Evolutionary conservation across 768 basidiomycete species (phyloP).

Genomic region (Leccinum fibrillosum): DNA sequence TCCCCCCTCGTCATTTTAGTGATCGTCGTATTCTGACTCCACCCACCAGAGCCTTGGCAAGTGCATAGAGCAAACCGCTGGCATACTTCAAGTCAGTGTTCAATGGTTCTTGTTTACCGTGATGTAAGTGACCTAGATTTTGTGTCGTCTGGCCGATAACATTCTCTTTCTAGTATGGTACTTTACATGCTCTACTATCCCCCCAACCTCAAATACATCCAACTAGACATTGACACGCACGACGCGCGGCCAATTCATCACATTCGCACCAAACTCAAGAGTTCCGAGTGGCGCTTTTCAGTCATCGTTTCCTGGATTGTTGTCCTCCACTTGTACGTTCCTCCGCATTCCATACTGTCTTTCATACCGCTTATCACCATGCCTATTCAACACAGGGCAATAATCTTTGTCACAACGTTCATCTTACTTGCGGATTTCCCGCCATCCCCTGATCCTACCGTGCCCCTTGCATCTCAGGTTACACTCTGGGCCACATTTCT

Average conservation of each 20-base stretch:
- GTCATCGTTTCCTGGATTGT: constrained; percentile 72
- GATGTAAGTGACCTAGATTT: constrained; percentile 54
- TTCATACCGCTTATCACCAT: not conserved
- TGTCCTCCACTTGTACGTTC: constrained; percentile 66
- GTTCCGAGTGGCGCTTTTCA: constrained; percentile 75
- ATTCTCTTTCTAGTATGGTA: constrained; percentile 54
- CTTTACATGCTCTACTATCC: constrained; percentile 95
- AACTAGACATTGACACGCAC: constrained; percentile 40
- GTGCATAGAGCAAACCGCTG: constrained; percentile 79
- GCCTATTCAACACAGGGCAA: constrained; percentile 9
- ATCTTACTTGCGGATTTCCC: constrained; percentile 51
- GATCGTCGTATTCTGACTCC: not conserved
- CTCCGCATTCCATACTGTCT: not conserved
- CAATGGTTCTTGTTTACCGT: constrained; percentile 85
- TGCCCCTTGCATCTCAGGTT: constrained; percentile 37
- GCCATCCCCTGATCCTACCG: constrained; percentile 33
- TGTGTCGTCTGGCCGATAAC: not conserved
- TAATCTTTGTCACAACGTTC: constrained; percentile 59
- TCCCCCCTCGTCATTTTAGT: not conserved
- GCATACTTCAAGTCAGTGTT: constrained; percentile 74
- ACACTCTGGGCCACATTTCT: constrained; percentile 80
- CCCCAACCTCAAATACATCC: constrained; percentile 68
- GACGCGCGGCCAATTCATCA: constrained; percentile 40
- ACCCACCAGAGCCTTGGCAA: constrained; percentile 53
- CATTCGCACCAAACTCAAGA: constrained; percentile 49